Evolutionary conservation across 805 yeast species (phyloP), one percentile per base, ranked within the genome.

Genomic region (Clavispora vitiphila): DNA sequence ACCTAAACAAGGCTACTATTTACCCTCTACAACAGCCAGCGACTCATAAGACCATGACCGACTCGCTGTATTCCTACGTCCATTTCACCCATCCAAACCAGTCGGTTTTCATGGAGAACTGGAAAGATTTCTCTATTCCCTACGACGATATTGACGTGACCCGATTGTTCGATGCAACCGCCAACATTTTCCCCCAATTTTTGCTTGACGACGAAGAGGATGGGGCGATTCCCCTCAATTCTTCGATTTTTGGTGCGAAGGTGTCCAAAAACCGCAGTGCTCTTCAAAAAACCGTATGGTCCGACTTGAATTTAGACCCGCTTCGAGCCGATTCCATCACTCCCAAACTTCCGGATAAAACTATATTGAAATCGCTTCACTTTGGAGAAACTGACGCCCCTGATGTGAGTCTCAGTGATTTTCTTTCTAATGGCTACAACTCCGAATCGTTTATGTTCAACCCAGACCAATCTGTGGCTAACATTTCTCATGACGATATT

Each of bases 91-190:
- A 68, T 49, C 58, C 63, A 37, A 66, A 67, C 50, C 70, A 64
- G 46, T 71, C 68, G 26, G 45, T 66, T 1, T 65, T 62, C 42
- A 65, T 67, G 60, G 74, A 69, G 42, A 58, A 60, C 24, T 69
- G 75, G 75, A 50, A 50, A 10, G 67, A 67, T 35, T 70, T 66
- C 16, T 59, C 65, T 2, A 59, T 69, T 22, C 66, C 72, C 1
- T 69, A 56, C 41, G 71, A 69, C 41, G 72, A 66, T 34, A 67
- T 69, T 15, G 74, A 69, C 41, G 68, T 74, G 19, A 60, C 57
- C 14, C 46, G 59, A 9, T 53, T 69, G 15, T 45, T 64, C 23
- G 73, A 69, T 23, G 67, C 67, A 4, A 65, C 72, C 3, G 44
- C 64, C 3, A 53, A 41, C 25, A 43, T 67, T 12, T 67, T 67